Base-by-base conservation (phyloP, 73 alveolate species). In the Loxodes magnus region DNA sequence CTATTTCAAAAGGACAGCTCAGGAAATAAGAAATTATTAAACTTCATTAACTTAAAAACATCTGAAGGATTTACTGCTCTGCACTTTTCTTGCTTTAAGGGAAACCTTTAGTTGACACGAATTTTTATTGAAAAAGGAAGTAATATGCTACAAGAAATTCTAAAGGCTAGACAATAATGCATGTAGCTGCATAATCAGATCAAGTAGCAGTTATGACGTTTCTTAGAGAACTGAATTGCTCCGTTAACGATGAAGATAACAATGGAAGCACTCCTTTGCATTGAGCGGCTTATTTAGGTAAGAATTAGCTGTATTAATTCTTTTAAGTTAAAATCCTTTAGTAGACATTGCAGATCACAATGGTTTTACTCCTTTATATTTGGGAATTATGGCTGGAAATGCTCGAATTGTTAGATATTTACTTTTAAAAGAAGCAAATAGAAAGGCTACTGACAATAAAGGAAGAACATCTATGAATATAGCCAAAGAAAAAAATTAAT, bases 171-270 rank as follows among this genome's bases (percentile, higher is more conserved):
- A 74, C 62, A 35, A 77, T 70, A 21, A 54, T 93, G 15, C 98
- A 93, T 66, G 72, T 93, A 41, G 94, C 98, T 17, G 95, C 97
- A 0, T 75, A 93, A 74, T 93, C 95, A 2, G 94, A 93, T 64
- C 59, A 89, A 31, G 75, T 86, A 5, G 65, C 53, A 42, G 51
- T 88, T 15, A 68, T 93, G 7, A 37, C 76, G 35, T 56, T 57
- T 44, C 59, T 74, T 35, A 71, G 72, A 22, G 74, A 51, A 37
- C 64, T 39, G 25, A 65, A 78, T 22, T 56, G 55, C 65, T 77
- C 68, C 64, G 30, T 82, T 5, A 79, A 60, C 56, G 59, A 57
- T 28, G 28, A 29, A 26, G 97, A 87, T 59, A 35, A 51, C 9
- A 49, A 72, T 15, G 76, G 73, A 34, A 62, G 84, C 43, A 82